Base-by-base conservation (phyloP, 2,329 filamentous ascomycete genomes). In the Trichoderma endophyticum region DNA sequence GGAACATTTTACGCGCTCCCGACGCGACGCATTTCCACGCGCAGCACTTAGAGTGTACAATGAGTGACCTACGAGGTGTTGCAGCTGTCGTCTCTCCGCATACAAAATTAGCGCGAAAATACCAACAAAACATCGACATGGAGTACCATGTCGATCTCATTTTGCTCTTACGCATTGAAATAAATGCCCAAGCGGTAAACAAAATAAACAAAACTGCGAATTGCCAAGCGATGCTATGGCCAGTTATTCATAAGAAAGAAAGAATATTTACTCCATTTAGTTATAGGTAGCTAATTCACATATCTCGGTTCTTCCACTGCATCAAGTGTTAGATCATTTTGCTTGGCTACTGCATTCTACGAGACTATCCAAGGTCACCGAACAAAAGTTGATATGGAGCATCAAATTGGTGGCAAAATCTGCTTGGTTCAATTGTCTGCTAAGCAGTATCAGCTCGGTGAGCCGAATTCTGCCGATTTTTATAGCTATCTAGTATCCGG, bases 1-100 rank as follows among this genome's bases (percentile, higher is more conserved):
- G 75, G 75, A 79, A 75, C 60, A 39, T 73, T 80, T 73, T 75
- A 81, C 78, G 77, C 79, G 79, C 75, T 54, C 14, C 39, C 4
- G 76, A 79, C 79, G 79, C 74, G 74, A 70, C 73, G 73, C 48
- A 69, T 70, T 30, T 68, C 59, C 68, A 73, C 76, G 78, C 77
- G 75, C 70, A 73, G 76, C 8, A 64, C 24, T 15, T 11, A 24
- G 34, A 34, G 34, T 34, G 12, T 34, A 56, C 18, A 36, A 21
- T 21, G 26, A 67, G 65, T 48, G 65, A 43, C 51, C 54, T 68
- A 18, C 43, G 39, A 32, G 18, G n/a, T 15, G 57, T 21, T 24
- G 57, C 30, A 21, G 30, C 30, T 34, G 30, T 32, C 30, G 57
- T 60, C 30, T 21, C 66, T 56, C 66, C 66, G 66, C 56, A 48